phyloP scores from a whole-genome alignment of 179 eudicot genomes.

The Amaranthus tricolor region DNA sequence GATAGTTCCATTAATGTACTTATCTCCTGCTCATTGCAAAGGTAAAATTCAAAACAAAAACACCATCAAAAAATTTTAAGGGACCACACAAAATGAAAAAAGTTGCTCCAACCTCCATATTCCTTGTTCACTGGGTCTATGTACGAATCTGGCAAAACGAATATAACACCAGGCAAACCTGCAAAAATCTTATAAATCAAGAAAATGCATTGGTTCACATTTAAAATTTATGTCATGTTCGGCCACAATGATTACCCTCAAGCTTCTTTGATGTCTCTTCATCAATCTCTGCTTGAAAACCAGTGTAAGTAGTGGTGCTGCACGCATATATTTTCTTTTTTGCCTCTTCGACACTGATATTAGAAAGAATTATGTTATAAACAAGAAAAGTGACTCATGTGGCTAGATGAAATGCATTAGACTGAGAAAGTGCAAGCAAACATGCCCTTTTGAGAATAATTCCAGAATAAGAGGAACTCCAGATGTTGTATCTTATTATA shows the following conservation, averaged over 20 bases:
- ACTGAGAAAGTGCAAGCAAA: neutral
- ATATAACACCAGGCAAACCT: constrained; percentile 86
- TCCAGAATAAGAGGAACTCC: neutral
- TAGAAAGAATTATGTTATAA: constrained; percentile 5
- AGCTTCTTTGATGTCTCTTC: constrained; percentile 79
- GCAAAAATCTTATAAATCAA: constrained; percentile 14
- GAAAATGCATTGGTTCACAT: neutral
- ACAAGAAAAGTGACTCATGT: neutral
- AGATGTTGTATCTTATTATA: too few species aligned
- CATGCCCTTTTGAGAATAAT: neutral
- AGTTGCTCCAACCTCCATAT: constrained; percentile 67
- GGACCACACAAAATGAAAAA: neutral
- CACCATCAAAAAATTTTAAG: constrained; percentile 2
- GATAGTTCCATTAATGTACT: constrained; percentile 83
- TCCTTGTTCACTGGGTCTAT: constrained; percentile 92
- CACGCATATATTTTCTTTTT: constrained; percentile 92
- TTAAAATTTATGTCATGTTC: neutral
- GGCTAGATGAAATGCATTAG: neutral
- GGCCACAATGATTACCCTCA: constrained; percentile 38
- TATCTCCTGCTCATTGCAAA: constrained; percentile 62
- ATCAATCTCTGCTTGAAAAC: constrained; percentile 73
- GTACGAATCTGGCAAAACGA: constrained; percentile 91
- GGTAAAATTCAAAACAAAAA: neutral
- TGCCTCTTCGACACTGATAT: constrained; percentile 79
- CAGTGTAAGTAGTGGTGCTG: constrained; percentile 85